Conservation (phyloP, 768 basidiomycete genomes). For the Panellus pusillus region DNA sequence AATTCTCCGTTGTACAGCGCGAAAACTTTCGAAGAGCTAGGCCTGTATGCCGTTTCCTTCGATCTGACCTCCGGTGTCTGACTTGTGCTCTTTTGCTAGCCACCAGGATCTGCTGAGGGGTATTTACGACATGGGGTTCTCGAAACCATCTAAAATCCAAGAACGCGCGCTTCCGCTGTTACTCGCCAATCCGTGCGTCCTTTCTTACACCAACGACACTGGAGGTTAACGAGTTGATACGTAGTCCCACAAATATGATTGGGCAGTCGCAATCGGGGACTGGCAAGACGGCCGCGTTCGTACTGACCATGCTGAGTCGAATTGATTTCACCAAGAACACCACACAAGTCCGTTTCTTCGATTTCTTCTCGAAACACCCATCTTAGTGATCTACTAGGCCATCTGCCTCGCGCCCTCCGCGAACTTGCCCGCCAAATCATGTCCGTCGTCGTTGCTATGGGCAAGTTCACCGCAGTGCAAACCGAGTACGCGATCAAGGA, state of each 20-base stretch:
- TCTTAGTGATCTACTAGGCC: slow-evolving; percentile 50
- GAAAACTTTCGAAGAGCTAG: slow-evolving; percentile 94
- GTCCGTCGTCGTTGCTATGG: slow-evolving; percentile 91
- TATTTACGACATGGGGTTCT: slow-evolving; percentile 92
- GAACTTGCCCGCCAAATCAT: slow-evolving; percentile 98
- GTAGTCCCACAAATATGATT: slow-evolving; percentile 93
- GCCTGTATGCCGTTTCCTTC: slow-evolving; percentile 61
- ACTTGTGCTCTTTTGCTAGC: slow-evolving; percentile 37
- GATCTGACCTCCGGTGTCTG: neutral
- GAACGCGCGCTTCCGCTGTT: slow-evolving; percentile 93
- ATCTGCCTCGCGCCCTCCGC: slow-evolving; percentile 97
- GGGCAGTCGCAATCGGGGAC: slow-evolving; percentile 99
- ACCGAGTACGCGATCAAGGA: slow-evolving; percentile 97
- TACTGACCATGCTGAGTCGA: slow-evolving; percentile 94
- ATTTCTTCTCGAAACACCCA: no score
- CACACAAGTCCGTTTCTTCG: slow-evolving; percentile 62
- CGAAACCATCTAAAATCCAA: slow-evolving; percentile 98
- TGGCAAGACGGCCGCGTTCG: slow-evolving; percentile 98
- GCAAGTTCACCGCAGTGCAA: slow-evolving; percentile 90
- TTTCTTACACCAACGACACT: neutral
- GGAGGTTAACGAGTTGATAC: slow-evolving; percentile 31
- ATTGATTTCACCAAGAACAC: slow-evolving; percentile 81
- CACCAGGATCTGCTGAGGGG: slow-evolving; percentile 89
- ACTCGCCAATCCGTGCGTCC: slow-evolving; percentile 80
- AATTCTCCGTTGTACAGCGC: slow-evolving; percentile 94